These are phyloP conservation scores for Wickerhamiella kurtzmanii DNA, from an alignment of 805 yeast genomes.

Conservation along the genomic window DNA sequence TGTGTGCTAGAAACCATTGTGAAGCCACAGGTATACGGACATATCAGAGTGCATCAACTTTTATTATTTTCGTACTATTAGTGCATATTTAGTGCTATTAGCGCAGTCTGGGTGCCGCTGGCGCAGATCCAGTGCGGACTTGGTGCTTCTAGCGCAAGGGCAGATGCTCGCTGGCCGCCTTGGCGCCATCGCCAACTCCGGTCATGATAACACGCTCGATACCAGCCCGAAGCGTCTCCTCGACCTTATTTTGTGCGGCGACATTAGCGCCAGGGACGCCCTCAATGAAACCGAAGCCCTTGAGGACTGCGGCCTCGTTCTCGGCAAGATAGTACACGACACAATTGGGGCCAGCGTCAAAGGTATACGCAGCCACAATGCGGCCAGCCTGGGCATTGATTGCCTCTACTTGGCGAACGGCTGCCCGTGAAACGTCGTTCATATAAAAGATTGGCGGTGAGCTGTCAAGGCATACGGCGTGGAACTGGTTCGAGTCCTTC, in stretches of 20 bases:
- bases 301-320: conserved; percentile 61
- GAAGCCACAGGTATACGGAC: no score
- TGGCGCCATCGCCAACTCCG: conserved; percentile 79
- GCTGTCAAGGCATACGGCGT: conserved; percentile 93
- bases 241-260: conserved; percentile 22
- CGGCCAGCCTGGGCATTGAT: conserved; percentile 54
- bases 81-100: no score
- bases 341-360: conserved; percentile 98
- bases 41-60: no score
- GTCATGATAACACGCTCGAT: conserved; percentile 78
- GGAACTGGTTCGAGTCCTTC: conserved; percentile 95
- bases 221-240: conserved; percentile 37
- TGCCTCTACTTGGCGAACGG: conserved; percentile 63
- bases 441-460: conserved; percentile 90
- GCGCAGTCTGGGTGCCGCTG: no score
- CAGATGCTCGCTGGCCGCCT: conserved; percentile 29
- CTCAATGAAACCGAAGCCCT: conserved; percentile 43
- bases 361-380: conserved; percentile 86
- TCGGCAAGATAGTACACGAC: conserved; percentile 76
- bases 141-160: conserved; percentile 1
- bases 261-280: conserved; percentile 51
- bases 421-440: conserved; percentile 77
- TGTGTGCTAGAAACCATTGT: no score
- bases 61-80: no score
- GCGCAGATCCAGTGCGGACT: no score